Base-by-base conservation (phyloP, 2,329 filamentous ascomycete species). In the Cercospora zeae-maydis region DNA sequence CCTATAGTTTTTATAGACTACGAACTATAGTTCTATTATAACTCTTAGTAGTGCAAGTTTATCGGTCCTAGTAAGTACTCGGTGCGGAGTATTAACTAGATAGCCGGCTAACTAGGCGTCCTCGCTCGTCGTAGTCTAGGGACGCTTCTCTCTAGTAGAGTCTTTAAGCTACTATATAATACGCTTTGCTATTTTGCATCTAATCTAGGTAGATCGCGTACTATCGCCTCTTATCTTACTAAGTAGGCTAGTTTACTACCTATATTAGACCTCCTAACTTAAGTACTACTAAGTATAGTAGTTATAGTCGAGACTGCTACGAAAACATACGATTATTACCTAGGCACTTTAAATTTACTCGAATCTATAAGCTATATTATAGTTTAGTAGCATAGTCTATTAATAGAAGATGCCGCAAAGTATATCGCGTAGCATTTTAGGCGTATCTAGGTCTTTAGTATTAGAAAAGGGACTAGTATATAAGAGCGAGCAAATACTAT, bases 181-280 rank as follows among this genome's bases (percentile, higher is more conserved):
- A 66, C 68, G 2, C 19, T 73, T 8, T 72, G 67, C 51, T 73
- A 71, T 47, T 74, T 74, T 59, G 69, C 71, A 2, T 45, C 64
- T 13, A 71, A 74, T 58, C 51, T 73, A 3, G 65, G 66, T n/a
- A 71, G 72, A 14, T 49, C 71, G 3, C 31, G 51, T 39, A 67
- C 64, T 2, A 60, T 73, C n/a, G 67, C 70, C 45, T 53, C 57
- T 10, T 58, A 72, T n/a, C 36, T 74, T 34, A 69, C 68, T 11
- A 59, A 66, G 11, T 67, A 72, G 31, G 55, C 64, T 39, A 5
- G 36, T 39, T 16, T 10, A 24, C 61, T 8, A 36, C 42, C 60
- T 34, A 13, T 66, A 13, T 37, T 65, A 21, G 67, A 61, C 10
- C 56, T 68, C 9, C 69, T 66, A 16, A 13, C 34, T 8, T 27